Evolutionary conservation across 306 rosid species (phyloP).

Genomic region (Abrus pulchellus): DNA sequence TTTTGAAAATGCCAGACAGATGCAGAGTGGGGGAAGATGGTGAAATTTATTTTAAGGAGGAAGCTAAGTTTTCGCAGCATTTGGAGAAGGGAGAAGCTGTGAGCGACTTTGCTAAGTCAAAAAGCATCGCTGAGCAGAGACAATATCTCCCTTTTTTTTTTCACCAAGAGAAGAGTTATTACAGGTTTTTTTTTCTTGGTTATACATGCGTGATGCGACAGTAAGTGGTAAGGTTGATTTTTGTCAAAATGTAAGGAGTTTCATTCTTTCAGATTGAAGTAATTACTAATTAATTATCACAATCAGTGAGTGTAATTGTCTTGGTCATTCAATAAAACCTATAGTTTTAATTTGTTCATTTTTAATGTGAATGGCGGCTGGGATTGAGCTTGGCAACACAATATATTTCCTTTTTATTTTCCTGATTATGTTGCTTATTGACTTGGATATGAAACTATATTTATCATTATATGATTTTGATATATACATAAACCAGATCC

Average conservation of each 20-base stretch:
- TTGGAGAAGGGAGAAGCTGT: slow-evolving; percentile 94
- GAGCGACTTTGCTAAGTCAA: slow-evolving; percentile 94
- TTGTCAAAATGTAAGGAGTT: slow-evolving; percentile 25
- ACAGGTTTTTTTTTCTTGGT: slow-evolving; percentile 65
- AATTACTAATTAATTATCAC: slow-evolving; percentile 13
- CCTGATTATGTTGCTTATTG: background rate
- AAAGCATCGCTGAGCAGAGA: slow-evolving; percentile 87
- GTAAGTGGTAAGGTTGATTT: slow-evolving; percentile 19
- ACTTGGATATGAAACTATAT: background rate
- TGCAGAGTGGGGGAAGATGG: slow-evolving; percentile 97
- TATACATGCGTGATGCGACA: background rate
- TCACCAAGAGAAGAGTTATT: slow-evolving; percentile 92
- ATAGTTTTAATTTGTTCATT: background rate
- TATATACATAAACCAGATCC: slow-evolving; percentile 10
- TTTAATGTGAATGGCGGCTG: background rate
- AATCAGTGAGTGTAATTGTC: slow-evolving; percentile 2
- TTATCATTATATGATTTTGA: slow-evolving; percentile 22
- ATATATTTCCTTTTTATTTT: slow-evolving; percentile 1
- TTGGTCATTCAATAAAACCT: background rate
- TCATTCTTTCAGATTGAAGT: background rate
- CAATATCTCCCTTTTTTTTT: slow-evolving; percentile 94
- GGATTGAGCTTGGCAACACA: slow-evolving; percentile 26
- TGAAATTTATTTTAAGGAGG: slow-evolving; percentile 96
- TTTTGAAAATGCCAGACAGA: slow-evolving; percentile 67
- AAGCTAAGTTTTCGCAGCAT: slow-evolving; percentile 97